Conservation (phyloP, 441 rosid genomes). For the Aquilaria agallochum region DNA sequence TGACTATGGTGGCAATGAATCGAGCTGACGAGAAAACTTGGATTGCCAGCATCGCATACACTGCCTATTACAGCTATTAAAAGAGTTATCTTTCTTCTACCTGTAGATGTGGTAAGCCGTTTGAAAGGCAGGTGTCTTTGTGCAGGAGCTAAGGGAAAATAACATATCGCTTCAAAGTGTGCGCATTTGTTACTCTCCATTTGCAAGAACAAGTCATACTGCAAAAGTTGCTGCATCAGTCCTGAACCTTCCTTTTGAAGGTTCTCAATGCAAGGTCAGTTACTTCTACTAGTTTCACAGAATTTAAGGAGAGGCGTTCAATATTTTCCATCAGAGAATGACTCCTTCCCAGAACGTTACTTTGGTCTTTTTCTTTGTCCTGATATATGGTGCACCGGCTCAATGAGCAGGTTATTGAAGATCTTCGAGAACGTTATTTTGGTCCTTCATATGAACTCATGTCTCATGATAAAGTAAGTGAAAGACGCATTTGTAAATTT, state of each 20-base stretch:
- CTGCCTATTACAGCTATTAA: no score
- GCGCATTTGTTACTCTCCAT: conserved; percentile 87
- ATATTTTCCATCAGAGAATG: no score
- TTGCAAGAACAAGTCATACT: conserved; percentile 82
- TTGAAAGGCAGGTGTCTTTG: conserved; percentile 21
- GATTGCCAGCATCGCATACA: no score
- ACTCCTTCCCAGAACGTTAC: no score
- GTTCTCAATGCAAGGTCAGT: conserved; percentile 76
- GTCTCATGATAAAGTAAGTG: conserved; percentile 77
- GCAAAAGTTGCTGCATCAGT: conserved; percentile 70
- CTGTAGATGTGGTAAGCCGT: no score
- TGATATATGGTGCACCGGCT: conserved; percentile 2
- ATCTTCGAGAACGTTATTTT: conserved; percentile 87
- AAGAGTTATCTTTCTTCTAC: no score
- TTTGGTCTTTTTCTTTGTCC: not conserved
- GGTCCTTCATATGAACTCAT: conserved; percentile 82
- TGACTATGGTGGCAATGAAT: no score
- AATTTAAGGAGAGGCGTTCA: no score
- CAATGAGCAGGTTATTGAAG: conserved; percentile 56
- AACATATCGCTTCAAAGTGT: conserved; percentile 49
- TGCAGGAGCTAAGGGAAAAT: conserved; percentile 67
- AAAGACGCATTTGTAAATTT: conserved; percentile 1
- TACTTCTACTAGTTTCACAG: not conserved
- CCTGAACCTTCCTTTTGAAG: conserved; percentile 60
- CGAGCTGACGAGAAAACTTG: no score